Evolutionary conservation across 2,329 filamentous ascomycete genomes (phyloP).

Genomic region (Cephalotrichum gorgonifer): DNA sequence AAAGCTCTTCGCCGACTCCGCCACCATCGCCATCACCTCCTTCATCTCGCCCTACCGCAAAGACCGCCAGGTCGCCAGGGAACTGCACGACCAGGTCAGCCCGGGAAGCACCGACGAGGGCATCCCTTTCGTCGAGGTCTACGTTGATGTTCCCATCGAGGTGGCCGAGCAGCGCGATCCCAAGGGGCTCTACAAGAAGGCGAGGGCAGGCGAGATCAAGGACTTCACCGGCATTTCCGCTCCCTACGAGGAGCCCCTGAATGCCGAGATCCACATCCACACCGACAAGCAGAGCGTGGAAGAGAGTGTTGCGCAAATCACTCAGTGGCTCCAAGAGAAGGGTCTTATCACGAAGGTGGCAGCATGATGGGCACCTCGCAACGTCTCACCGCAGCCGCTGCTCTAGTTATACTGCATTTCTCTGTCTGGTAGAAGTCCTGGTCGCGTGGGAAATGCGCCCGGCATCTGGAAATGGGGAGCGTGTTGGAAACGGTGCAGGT

Average conservation of each 20-base stretch:
- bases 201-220: constrained; percentile 84
- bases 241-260: constrained; percentile 83
- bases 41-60: constrained; percentile 94
- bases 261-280: constrained; percentile 78
- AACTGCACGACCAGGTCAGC: constrained; percentile 58
- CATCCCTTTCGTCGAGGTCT: constrained; percentile 88
- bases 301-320: constrained; percentile 79
- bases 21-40: constrained; percentile 80
- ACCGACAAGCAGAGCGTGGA: constrained; percentile 76
- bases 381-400: neutral
- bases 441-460: neutral
- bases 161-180: constrained; percentile 92
- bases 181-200: constrained; percentile 97
- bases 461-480: neutral
- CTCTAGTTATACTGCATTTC: neutral
- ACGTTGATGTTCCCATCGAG: constrained; percentile 81
- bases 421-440: neutral
- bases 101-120: constrained; percentile 40
- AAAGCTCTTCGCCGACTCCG: constrained; percentile 88
- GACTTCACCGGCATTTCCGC: constrained; percentile 95
- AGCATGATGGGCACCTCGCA: neutral
- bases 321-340: constrained; percentile 64
- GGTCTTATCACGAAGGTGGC: constrained; percentile 23
- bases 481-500: neutral
- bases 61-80: constrained; percentile 73